Conservation (phyloP, 1,139 yeast species). For the Suhomyces anneliseae region DNA sequence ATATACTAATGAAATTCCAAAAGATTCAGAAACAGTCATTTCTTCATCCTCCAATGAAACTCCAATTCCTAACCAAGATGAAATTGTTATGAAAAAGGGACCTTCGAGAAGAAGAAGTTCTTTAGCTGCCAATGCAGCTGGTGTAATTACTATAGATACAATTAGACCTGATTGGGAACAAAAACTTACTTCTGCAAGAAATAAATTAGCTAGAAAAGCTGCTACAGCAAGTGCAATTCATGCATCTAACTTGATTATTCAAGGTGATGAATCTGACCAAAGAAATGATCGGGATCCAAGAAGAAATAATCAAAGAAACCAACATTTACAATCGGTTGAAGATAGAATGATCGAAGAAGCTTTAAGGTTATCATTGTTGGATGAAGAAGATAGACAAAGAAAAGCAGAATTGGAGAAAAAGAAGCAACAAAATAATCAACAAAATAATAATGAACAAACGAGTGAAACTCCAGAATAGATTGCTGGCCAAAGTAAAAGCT, state of each 20-base stretch:
- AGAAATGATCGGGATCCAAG: slow-evolving; percentile 10
- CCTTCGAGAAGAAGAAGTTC: slow-evolving; percentile 36
- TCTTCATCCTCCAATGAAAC: slow-evolving; percentile 12
- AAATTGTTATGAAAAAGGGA: slow-evolving; percentile 1
- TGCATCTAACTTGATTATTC: slow-evolving; percentile 65
- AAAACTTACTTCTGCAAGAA: slow-evolving; percentile 68
- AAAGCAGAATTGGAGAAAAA: slow-evolving; percentile 20
- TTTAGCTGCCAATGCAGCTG: slow-evolving; percentile 59
- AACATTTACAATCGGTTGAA: slow-evolving; percentile 46
- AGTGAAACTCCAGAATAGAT: background rate
- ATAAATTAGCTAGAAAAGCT: slow-evolving; percentile 76
- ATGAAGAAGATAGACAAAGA: slow-evolving; percentile 57
- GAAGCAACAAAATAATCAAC: background rate
- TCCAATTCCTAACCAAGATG: background rate
- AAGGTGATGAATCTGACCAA: slow-evolving; percentile 23
- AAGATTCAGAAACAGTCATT: slow-evolving; percentile 14
- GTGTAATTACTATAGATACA: slow-evolving; percentile 73
- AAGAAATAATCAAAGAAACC: slow-evolving; percentile 8
- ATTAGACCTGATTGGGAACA: slow-evolving; percentile 93
- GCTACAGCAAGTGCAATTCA: slow-evolving; percentile 96
- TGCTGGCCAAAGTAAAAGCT: background rate
- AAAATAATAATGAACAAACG: background rate
- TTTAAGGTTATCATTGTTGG: slow-evolving; percentile 66
- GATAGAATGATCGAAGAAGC: slow-evolving; percentile 86
- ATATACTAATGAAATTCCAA: slow-evolving; percentile 12